Evolutionary conservation across 2,329 filamentous ascomycete genomes (phyloP), one percentile per base, ranked within the genome.

Genomic region (Alternaria postmessia): DNA sequence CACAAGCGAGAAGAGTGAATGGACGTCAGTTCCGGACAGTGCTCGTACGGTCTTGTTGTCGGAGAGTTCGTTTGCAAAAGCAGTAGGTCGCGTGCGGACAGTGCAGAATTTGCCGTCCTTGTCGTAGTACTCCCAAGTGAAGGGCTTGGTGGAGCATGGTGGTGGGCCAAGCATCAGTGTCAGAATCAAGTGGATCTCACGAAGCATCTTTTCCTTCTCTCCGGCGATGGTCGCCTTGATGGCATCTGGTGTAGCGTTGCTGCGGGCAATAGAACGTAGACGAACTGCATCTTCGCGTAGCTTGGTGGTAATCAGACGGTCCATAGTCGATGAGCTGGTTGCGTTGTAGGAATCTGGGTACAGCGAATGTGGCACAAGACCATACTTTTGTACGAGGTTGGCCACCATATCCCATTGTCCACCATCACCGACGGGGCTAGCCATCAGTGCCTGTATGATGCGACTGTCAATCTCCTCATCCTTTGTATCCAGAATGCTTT

Each of bases 371-470:
- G 93, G 93, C 0, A 95, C 89, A n/a, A 96, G 86, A 28, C 93
- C 93, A 73, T 96, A 96, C 80, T 96, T 96, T 44, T 87, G 81
- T 5, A 96, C 91, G 9, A 96, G 82, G 71, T 96, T 96, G 66
- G 88, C 90, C 3, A 93, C 90, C 92, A 96, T 96, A 77, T 96
- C 92, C 92, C 92, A 96, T 77, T 96, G 92, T 0, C 93, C 93
- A 28, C 93, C 93, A 74, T 96, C 93, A 7, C 86, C 87, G 5
- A 95, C 88, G 0, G 92, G 89, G 22, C 86, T 84, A 0, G 81
- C 80, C 28, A 94, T 81, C 4, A 96, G 80, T 4, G 85, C 85
- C 75, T 93, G 89, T 3, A 96, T 84, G 4, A 96, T 80, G 9
- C 93, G 82, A 22, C 88, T 85, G 66, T 94, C 91, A 1, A 96